Base-by-base conservation (phyloP, 2,329 filamentous ascomycete species). In the Hypomyces rosellus region DNA sequence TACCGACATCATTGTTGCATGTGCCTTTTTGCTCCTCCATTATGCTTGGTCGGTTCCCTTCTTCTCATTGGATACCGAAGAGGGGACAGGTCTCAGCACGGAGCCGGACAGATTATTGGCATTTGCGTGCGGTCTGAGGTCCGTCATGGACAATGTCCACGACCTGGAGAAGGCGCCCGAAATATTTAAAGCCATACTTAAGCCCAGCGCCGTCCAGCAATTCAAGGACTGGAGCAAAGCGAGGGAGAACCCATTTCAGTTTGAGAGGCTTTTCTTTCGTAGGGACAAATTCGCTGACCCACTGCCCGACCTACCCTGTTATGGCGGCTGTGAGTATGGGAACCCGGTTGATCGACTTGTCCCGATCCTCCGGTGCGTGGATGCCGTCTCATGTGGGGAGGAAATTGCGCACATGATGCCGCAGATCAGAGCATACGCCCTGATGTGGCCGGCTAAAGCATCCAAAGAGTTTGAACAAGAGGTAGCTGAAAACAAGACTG, bases 31-130 rank as follows among this genome's bases (percentile, higher is more conserved):
- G 9, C 40, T 51, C 11, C 39, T 51, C 4, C 49, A 51, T 20
- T 51, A 48, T 20, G 49, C 49, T 33, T 51, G 49, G 49, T 51
- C 49, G 4, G 48, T 48, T 37, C 49, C 49, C 5, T 51, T 48
- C 12, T 48, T 51, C 22, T 22, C 45, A 34, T 48, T 18, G 18
- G 42, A 51, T 13, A 45, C 18, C 38, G 40, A 44, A 18, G 39
- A 48, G 13, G 18, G 38, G 11, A 48, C 39, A 15, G 45, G 30
- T 15, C 22, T 48, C 37, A 44, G 34, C 22, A 39, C 12, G 13
- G 45, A 51, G 11, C 39, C 45, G 2, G 49, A 51, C 30, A 51
- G 45, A 12, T 22, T 51, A 8, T 45, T 51, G 30, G 38, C 46
- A 25, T 51, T 51, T 38, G 45, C 49, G 3, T 45, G 45, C 5